Evolutionary conservation across 164 flowering plant genomes (phyloP), one percentile per base, ranked within the genome.

Genomic region (Piper longum): DNA sequence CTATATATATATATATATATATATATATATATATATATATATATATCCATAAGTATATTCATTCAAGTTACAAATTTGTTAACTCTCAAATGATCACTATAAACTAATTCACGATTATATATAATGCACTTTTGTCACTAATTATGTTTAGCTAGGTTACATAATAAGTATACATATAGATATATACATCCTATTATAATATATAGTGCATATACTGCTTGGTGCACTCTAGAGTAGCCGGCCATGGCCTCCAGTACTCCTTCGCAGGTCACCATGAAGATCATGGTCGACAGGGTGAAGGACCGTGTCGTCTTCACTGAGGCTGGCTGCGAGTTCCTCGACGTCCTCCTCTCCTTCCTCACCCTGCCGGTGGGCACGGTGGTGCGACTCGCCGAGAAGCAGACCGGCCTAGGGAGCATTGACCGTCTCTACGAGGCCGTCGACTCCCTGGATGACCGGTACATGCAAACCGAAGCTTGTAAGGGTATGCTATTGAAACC

Each of bases 291-390:
- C 36, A 44, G 43, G 56, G 59, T 39, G n/a, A 17, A 40, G 19
- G 36, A 66, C 41, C 63, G 26, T 39, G 69, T 70, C 9, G 36
- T 70, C n/a, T 66, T 66, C 74, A 89, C 82, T 39, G 87, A 88
- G 76, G 81, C 82, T 43, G 82, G 61, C 76, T 82, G 70, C 75
- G 89, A 72, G 78, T 83, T 19, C 82, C 80, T 80, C 80, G 70
- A 89, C 18, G 67, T 82, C 54, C 88, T 88, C 51, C 78, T 88
- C 60, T 81, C 88, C 71, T 85, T 90, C 48, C 9, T 63, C 17
- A 42, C 16, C 3, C 9, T 64, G 60, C 66, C 66, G 1, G 5
- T 64, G 16, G 66, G 66, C 16, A 11, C 60, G 13, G 51, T 64
- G 16, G 43, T 42, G 2, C 17, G 43, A 6, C 60, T 64, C 17